Conservation (phyloP, 208 protist species). For the Leishmania tarentolae region DNA sequence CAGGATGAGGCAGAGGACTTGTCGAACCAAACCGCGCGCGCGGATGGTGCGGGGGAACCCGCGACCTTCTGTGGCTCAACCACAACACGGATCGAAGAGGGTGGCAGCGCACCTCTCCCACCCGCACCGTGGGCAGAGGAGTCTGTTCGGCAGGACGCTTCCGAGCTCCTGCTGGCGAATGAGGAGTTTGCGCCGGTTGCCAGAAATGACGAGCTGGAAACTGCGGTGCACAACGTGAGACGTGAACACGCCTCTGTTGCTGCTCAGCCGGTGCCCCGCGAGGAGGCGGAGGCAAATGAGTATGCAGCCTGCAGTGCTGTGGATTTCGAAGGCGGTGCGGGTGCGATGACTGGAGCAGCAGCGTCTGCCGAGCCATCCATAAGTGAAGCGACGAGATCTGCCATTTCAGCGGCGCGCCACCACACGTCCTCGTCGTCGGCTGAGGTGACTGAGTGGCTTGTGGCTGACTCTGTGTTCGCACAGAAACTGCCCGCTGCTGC, state of each 20-base stretch:
- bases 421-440: neutral
- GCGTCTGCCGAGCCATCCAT: neutral
- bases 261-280: neutral
- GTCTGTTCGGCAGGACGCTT: too few relatives aligned
- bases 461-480: constrained; percentile 23
- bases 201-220: neutral
- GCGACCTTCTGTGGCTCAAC: neutral
- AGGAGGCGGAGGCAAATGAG: constrained; percentile 5
- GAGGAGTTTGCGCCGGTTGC: neutral
- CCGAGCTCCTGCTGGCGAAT: neutral
- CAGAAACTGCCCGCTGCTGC: constrained; percentile 11
- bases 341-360: neutral
- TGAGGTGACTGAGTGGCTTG: neutral
- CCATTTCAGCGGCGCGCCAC: neutral
- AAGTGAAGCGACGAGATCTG: neutral
- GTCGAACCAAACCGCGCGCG: neutral
- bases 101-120: neutral
- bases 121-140: neutral
- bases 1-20: neutral
- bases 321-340: neutral
- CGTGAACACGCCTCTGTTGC: neutral
- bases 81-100: neutral
- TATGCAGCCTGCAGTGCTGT: too few relatives aligned
- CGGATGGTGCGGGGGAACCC: neutral
- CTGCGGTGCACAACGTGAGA: neutral